These are phyloP conservation scores for Melampsora abietis-canadensis DNA, from an alignment of 1,284 basidiomycete species.

Conservation along the genomic window DNA sequence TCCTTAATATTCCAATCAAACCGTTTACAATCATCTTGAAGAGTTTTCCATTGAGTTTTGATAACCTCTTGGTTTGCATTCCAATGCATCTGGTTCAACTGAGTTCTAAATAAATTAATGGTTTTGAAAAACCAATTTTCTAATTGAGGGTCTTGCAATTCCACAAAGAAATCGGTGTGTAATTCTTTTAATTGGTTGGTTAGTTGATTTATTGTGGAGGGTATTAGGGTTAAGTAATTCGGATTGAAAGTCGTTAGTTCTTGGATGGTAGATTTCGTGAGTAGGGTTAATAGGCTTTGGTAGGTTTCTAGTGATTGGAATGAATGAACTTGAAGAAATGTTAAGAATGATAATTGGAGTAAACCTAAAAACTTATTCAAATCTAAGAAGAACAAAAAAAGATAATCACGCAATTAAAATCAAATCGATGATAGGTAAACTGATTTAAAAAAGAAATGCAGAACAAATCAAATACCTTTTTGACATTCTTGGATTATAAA, in stretches of 20 bases:
- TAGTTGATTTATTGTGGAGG: background rate
- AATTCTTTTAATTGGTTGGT: constrained; percentile 16
- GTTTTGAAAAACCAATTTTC: constrained; percentile 37
- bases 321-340: constrained; percentile 33
- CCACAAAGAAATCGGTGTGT: constrained; percentile 19
- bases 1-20: constrained; percentile 42
- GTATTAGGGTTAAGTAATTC: background rate
- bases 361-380: constrained; percentile 25
- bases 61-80: background rate
- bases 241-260: constrained; percentile 5
- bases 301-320: constrained; percentile 39
- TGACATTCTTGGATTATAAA: constrained; percentile 44
- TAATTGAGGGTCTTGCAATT: constrained; percentile 38
- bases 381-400: constrained; percentile 4
- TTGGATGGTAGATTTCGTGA: constrained; percentile 6
- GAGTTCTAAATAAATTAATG: constrained; percentile 8
- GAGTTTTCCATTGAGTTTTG: constrained; percentile 11
- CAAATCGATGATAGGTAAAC: background rate
- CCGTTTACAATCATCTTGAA: constrained; percentile 19
- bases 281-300: constrained; percentile 20
- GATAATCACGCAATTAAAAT: background rate
- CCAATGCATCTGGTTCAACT: background rate
- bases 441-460: constrained; percentile 1
- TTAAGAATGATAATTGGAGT: constrained; percentile 33
- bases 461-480: constrained; percentile 20